Conservation (phyloP, 768 basidiomycete species). For the Nevesoporus exiguus region DNA sequence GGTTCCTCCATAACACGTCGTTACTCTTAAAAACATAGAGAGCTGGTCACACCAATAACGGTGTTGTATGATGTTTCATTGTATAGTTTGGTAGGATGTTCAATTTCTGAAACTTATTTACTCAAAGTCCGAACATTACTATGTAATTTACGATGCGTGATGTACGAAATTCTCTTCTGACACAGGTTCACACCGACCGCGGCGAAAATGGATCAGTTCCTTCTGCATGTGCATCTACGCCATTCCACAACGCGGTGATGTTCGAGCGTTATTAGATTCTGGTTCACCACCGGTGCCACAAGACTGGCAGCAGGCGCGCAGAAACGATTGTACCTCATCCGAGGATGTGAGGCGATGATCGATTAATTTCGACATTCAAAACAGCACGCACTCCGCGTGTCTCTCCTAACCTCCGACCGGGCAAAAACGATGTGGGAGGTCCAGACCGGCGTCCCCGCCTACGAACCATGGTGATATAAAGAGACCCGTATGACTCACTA, state of each 20-base stretch:
- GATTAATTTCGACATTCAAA: slow-evolving; percentile 15
- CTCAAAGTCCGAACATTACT: too few species aligned
- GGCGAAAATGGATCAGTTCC: too few species aligned
- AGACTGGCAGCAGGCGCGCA: background rate
- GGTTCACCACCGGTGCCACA: background rate
- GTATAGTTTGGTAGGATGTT: background rate
- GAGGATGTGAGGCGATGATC: slow-evolving; percentile 16
- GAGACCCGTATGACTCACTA: background rate
- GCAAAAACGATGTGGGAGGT: slow-evolving; percentile 2
- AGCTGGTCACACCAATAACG: too few species aligned
- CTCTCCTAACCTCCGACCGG: slow-evolving; percentile 9
- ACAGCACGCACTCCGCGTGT: slow-evolving; percentile 18
- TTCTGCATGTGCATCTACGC: background rate
- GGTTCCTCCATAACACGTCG: too few species aligned
- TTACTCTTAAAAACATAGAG: too few species aligned
- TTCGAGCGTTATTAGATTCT: background rate
- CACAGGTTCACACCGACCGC: too few species aligned
- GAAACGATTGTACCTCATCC: background rate
- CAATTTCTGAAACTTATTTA: too few species aligned
- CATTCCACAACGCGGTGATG: background rate
- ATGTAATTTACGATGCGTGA: too few species aligned
- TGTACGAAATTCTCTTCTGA: too few species aligned
- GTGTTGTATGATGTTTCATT: background rate
- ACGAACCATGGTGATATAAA: slow-evolving; percentile 18
- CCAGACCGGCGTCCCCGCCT: slow-evolving; percentile 7